Evolutionary conservation across 805 yeast species (phyloP).

Genomic region (Candida coquimbonensis): DNA sequence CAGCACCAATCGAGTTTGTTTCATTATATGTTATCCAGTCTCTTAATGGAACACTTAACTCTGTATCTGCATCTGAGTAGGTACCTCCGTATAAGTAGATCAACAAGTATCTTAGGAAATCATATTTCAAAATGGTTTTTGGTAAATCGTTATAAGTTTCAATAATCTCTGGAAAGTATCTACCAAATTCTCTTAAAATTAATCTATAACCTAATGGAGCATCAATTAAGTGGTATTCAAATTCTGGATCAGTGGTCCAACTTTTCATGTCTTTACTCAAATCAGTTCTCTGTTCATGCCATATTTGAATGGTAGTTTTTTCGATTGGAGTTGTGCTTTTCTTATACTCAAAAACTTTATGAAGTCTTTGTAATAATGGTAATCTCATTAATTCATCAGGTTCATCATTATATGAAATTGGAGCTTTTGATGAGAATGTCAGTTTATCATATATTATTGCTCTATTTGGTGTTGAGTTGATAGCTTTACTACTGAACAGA

Average conservation of each 20-base stretch:
- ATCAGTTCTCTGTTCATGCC: not conserved
- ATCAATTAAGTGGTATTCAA: constrained; percentile 7
- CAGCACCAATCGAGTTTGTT: constrained; percentile 42
- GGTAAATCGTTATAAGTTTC: constrained; percentile 45
- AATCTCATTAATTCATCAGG: constrained; percentile 3
- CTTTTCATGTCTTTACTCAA: not conserved
- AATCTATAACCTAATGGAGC: constrained; percentile 26
- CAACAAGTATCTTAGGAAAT: constrained; percentile 48
- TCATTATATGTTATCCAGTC: constrained; percentile 44
- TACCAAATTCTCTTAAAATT: constrained; percentile 23
- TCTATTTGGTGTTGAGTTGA: too few species aligned
- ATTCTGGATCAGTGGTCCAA: constrained; percentile 10
- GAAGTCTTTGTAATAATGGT: constrained; percentile 12
- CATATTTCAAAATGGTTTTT: constrained; percentile 45
- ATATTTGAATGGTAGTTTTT: constrained; percentile 24
- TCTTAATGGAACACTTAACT: constrained; percentile 41
- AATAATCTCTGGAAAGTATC: constrained; percentile 42
- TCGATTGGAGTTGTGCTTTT: constrained; percentile 19
- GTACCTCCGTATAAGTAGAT: constrained; percentile 51
- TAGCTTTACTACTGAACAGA: too few species aligned
- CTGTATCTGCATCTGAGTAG: constrained; percentile 56
- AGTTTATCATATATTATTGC: too few species aligned
- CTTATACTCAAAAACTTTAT: constrained; percentile 9
- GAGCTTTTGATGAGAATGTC: too few species aligned
- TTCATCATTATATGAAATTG: too few species aligned